Base-by-base conservation (phyloP, 2,329 filamentous ascomycete genomes). In the Atkinsonella texensis region DNA sequence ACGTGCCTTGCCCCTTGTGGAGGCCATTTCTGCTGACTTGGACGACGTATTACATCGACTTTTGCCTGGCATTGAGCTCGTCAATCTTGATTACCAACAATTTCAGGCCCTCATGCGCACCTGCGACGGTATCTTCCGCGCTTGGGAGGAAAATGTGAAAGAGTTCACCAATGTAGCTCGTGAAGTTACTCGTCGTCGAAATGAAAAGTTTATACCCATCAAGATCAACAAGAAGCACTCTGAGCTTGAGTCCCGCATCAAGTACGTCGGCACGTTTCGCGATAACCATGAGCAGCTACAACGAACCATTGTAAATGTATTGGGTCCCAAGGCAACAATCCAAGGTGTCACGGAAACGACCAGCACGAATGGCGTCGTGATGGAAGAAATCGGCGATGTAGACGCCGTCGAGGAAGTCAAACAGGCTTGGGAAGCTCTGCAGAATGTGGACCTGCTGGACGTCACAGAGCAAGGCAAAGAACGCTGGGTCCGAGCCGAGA, bases 141-240 rank as follows among this genome's bases (percentile, higher is more conserved):
- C 85, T 10, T 99, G 93, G 93, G 93, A 98, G 60, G 89, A 95
- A 51, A 89, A 91, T 61, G 79, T 95, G 64, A 97, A 97, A 67
- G 93, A 97, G 60, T 98, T 99, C 64, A 97, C 91, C 15, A 95
- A 96, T 59, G 88, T 97, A 56, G 91, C 93, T 35, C 87, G 93
- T 70, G 94, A 98, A 63, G 89, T 95, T 7, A 96, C 89, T 3
- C 81, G 91, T 57, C 85, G 90, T 60, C 82, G 93, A 59, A 94
- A 95, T 62, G 94, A 97, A 68, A 95, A 95, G 66, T 98, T 98
- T 67, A 96, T 98, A 57, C 90, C 91, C 4, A 97, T 99, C 74
- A 97, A 97, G 72, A 90, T 98, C 65, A 80, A 77, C 57, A 86
- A 89, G 55, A 85, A 87, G 60, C 93, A 98, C 65, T 84, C 81